These are phyloP conservation scores for Helenozyma rhizophorensis DNA, from an alignment of 805 yeast genomes.

Conservation along the genomic window DNA sequence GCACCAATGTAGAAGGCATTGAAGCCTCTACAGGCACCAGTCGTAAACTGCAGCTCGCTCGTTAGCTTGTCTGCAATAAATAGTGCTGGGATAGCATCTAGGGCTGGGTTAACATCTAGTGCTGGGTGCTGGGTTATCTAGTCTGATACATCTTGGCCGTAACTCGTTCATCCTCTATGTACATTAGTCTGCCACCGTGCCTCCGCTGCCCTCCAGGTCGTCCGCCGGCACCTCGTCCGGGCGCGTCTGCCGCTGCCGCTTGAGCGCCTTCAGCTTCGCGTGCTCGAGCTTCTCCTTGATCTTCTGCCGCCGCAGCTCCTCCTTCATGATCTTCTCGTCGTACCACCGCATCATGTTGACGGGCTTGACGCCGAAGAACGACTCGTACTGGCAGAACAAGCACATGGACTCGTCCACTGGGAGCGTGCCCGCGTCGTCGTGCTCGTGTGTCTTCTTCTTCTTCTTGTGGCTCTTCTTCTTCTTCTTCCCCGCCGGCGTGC, in stretches of 20 bases:
- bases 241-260: slow-evolving; percentile 5
- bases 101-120: too few relatives aligned
- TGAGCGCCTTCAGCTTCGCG: slow-evolving; percentile 32
- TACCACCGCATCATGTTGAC: slow-evolving; percentile 48
- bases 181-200: slow-evolving; percentile 8
- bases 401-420: slow-evolving; percentile 26
- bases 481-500: slow-evolving; percentile 2
- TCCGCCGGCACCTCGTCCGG: background rate
- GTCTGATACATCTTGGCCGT: too few relatives aligned
- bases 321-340: slow-evolving; percentile 31
- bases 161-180: too few relatives aligned
- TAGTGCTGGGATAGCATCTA: too few relatives aligned
- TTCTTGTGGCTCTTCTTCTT: slow-evolving; percentile 12
- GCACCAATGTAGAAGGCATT: too few relatives aligned
- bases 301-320: slow-evolving; percentile 28
- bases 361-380: slow-evolving; percentile 48
- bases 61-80: too few relatives aligned
- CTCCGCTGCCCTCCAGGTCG: slow-evolving; percentile 16
- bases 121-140: too few relatives aligned
- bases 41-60: too few relatives aligned
- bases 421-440: slow-evolving; percentile 3
- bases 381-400: slow-evolving; percentile 50
- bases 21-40: too few relatives aligned
- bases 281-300: slow-evolving; percentile 31
- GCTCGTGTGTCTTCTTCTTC: slow-evolving; percentile 9